Evolutionary conservation across 2,329 filamentous ascomycete genomes (phyloP).

Genomic region (Pseudogymnoascus sp.): DNA sequence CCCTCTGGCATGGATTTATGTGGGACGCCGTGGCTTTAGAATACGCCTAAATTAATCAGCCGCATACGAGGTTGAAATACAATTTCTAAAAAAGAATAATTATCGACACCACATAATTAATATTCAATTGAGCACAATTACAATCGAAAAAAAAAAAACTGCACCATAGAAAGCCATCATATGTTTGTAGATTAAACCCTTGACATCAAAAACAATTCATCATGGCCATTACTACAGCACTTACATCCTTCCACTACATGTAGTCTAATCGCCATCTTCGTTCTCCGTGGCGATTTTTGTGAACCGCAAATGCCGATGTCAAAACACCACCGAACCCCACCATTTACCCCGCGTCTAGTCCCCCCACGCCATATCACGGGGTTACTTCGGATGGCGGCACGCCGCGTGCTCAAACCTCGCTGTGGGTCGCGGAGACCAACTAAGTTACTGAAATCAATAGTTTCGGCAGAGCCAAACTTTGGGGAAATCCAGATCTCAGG

Average conservation of each 20-base stretch:
- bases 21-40: conserved; percentile 36
- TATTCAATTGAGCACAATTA: not conserved
- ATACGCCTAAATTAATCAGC: conserved; percentile 13
- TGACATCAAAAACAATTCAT: not conserved
- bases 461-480: not conserved
- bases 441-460: conserved; percentile 1
- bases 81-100: not conserved
- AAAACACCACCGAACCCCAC: not conserved
- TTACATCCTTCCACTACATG: not conserved
- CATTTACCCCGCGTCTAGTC: not conserved
- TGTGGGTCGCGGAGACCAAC: not conserved
- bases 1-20: conserved; percentile 33
- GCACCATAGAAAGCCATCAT: not conserved
- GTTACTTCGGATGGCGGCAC: not conserved
- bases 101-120: not conserved
- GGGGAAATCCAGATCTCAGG: not conserved
- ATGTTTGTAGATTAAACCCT: not conserved
- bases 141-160: not conserved
- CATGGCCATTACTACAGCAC: not conserved
- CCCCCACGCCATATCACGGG: not conserved
- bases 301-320: not conserved
- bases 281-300: not conserved
- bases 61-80: not conserved
- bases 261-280: not conserved
- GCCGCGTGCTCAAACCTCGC: not conserved